phyloP scores from a whole-genome alignment of 1,139 yeast genomes.

The Pneumocystis jirovecii region DNA sequence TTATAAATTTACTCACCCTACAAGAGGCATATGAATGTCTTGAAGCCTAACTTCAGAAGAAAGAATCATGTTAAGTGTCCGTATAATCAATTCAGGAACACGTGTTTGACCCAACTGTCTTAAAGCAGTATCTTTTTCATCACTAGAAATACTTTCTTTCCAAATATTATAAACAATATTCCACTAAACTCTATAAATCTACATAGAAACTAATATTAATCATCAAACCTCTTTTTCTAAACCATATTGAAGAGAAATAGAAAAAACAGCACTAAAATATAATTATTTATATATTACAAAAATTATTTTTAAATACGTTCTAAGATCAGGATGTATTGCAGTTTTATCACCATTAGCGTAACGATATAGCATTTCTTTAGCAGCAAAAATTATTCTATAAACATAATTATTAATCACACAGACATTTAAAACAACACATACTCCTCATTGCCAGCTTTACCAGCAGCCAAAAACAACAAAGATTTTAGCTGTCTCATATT shows the following conservation, averaged over 20 bases:
- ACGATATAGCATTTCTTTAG: slow-evolving; percentile 42
- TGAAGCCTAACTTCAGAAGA: slow-evolving; percentile 60
- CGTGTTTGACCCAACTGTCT: slow-evolving; percentile 59
- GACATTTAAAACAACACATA: slow-evolving; percentile 21
- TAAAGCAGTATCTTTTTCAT: slow-evolving; percentile 65
- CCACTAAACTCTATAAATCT: slow-evolving; percentile 23
- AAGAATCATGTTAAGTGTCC: slow-evolving; percentile 45
- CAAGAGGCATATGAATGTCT: slow-evolving; percentile 68
- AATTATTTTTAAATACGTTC: slow-evolving; percentile 23
- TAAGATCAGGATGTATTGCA: slow-evolving; percentile 71
- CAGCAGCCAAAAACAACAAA: slow-evolving; percentile 55
- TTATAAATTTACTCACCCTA: slow-evolving; percentile 21
- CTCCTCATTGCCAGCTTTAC: slow-evolving; percentile 41
- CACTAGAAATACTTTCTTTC: slow-evolving; percentile 48
- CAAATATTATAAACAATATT: slow-evolving; percentile 51
- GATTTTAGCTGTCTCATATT: slow-evolving; percentile 57
- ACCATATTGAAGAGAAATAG: slow-evolving; percentile 52
- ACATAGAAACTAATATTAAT: background rate
- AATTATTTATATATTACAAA: background rate
- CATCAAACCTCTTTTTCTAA: slow-evolving; percentile 29
- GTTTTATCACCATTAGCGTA: slow-evolving; percentile 49
- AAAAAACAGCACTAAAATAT: slow-evolving; percentile 38
- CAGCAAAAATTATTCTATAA: slow-evolving; percentile 27
- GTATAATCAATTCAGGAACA: slow-evolving; percentile 41
- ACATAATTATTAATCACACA: background rate